A percentile compares a stretch with the other conserved stretches of the same genome.
These are phyloP conservation scores for Hemileccinum impolitum DNA, from an alignment of 768 basidiomycete genomes.

Conservation along the genomic window DNA sequence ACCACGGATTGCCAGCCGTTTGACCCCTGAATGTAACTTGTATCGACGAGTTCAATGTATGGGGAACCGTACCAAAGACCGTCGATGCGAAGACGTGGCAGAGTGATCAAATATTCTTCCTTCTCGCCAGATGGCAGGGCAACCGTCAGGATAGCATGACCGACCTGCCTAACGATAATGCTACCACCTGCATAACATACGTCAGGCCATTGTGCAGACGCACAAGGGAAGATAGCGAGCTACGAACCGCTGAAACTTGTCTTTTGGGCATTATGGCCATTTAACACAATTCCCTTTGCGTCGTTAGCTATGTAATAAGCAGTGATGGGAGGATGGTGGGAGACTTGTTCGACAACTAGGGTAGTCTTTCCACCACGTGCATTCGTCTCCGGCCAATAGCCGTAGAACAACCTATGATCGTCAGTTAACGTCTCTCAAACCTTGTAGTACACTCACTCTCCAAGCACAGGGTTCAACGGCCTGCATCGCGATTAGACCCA, in stretches of 20 bases:
- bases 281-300: conserved; percentile 67
- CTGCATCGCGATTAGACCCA: conserved; percentile 37
- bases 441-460: conserved; percentile 61
- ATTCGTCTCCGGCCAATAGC: conserved; percentile 72
- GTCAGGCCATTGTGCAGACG: conserved; percentile 1
- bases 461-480: conserved; percentile 93
- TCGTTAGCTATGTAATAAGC: conserved; percentile 86
- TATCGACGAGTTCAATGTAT: conserved; percentile 87
- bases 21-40: conserved; percentile 71
- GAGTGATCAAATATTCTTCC: conserved; percentile 84
- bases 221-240: background rate
- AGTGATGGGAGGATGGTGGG: conserved; percentile 90
- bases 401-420: conserved; percentile 71
- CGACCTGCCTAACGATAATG: conserved; percentile 91
- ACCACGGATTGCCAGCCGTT: conserved; percentile 58
- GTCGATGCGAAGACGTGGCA: conserved; percentile 89
- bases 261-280: conserved; percentile 93
- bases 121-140: conserved; percentile 49
- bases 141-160: conserved; percentile 83
- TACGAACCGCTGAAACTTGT: conserved; percentile 79
- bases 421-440: background rate
- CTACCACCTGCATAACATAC: conserved; percentile 46
- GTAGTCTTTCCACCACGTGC: conserved; percentile 74
- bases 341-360: conserved; percentile 92
- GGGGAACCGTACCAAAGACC: conserved; percentile 90